These are phyloP conservation scores for Xanthoconium separans DNA, from an alignment of 1,284 basidiomycete genomes.

Conservation along the genomic window DNA sequence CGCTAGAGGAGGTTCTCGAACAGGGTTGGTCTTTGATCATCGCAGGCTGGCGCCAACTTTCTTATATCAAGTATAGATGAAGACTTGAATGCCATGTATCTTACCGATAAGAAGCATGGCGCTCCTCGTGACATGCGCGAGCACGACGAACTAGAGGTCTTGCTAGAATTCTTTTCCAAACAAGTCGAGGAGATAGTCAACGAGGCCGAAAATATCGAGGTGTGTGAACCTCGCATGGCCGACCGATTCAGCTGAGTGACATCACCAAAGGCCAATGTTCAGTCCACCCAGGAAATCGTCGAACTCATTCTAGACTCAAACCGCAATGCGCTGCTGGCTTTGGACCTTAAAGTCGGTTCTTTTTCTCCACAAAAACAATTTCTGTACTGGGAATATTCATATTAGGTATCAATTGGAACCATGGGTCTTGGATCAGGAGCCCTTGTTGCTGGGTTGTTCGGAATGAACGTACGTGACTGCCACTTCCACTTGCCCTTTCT, in stretches of 20 bases:
- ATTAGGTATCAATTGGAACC: slow-evolving; percentile 87
- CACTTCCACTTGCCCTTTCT: slow-evolving; percentile 13
- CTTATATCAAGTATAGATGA: slow-evolving; percentile 60
- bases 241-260: neutral
- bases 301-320: slow-evolving; percentile 97
- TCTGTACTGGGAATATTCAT: slow-evolving; percentile 1
- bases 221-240: slow-evolving; percentile 35
- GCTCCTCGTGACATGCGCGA: slow-evolving; percentile 62
- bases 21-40: slow-evolving; percentile 56
- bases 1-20: slow-evolving; percentile 85
- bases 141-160: slow-evolving; percentile 90
- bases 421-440: slow-evolving; percentile 93
- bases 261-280: slow-evolving; percentile 73
- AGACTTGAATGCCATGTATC: slow-evolving; percentile 90
- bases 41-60: neutral
- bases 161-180: slow-evolving; percentile 92
- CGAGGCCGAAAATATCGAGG: slow-evolving; percentile 87
- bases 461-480: slow-evolving; percentile 82
- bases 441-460: slow-evolving; percentile 89
- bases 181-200: slow-evolving; percentile 96
- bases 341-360: slow-evolving; percentile 78
- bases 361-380: slow-evolving; percentile 4
- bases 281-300: slow-evolving; percentile 96
- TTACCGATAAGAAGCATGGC: slow-evolving; percentile 75
- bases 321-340: slow-evolving; percentile 87